A percentile compares a stretch with the other conserved stretches of the same genome.
phyloP scores from a whole-genome alignment of 1,284 basidiomycete species.

The Tremellales sp. region DNA sequence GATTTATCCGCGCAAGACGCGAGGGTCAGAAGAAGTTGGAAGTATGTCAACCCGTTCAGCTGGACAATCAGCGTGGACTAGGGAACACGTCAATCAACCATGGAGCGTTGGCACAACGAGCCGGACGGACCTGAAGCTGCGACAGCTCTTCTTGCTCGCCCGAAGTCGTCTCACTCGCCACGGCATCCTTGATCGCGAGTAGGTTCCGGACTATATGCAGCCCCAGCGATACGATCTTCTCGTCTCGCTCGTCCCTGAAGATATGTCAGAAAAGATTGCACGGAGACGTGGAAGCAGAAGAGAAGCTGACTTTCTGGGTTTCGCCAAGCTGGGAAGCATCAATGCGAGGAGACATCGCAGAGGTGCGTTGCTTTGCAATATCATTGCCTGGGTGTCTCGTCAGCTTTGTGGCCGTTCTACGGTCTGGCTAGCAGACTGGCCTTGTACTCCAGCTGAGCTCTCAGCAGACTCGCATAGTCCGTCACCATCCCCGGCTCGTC shows the following conservation, averaged over 20 bases:
- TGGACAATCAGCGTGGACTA: conserved; percentile 65
- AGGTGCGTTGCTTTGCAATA: conserved; percentile 23
- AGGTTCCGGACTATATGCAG: conserved; percentile 86
- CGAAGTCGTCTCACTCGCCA: conserved; percentile 62
- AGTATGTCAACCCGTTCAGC: conserved; percentile 66
- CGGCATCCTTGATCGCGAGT: conserved; percentile 78
- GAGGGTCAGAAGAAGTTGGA: conserved; percentile 76
- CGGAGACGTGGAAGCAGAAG: neutral
- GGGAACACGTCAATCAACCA: neutral
- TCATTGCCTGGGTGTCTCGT: conserved; percentile 16
- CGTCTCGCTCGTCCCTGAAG: conserved; percentile 64
- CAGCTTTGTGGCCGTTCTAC: conserved; percentile 2
- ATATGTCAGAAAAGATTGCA: neutral
- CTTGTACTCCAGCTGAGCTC: conserved; percentile 84
- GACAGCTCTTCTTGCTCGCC: conserved; percentile 72
- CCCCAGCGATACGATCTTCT: conserved; percentile 80
- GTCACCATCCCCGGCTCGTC: conserved; percentile 68
- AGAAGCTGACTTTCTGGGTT: conserved; percentile 37
- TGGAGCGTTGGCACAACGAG: neutral
- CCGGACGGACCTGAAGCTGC: conserved; percentile 57
- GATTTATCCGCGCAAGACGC: conserved; percentile 70
- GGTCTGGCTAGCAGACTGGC: conserved; percentile 48
- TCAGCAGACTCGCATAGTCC: conserved; percentile 77
- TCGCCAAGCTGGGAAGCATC: conserved; percentile 45
- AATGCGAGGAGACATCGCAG: conserved; percentile 44